Evolutionary conservation across 768 basidiomycete species (phyloP).

Genomic region (Boletus vinaceobasis): DNA sequence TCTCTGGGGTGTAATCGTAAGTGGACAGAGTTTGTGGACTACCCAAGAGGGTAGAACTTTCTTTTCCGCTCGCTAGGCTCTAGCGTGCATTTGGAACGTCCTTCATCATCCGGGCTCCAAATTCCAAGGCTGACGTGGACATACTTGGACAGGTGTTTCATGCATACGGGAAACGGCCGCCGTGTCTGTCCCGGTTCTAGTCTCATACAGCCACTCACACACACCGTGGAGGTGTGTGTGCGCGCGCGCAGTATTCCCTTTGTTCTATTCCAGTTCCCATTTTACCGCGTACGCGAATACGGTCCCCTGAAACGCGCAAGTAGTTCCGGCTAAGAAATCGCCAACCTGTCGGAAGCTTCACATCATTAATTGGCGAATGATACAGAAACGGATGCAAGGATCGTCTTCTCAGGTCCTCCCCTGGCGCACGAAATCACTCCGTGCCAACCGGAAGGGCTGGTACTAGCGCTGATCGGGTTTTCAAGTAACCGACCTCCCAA

Average conservation of each 20-base stretch:
- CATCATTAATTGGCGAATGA: neutral
- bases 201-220: neutral
- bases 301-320: neutral
- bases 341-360: conserved; percentile 16
- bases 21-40: neutral
- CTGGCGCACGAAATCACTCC: conserved; percentile 6
- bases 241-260: neutral
- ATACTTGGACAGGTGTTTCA: conserved; percentile 12
- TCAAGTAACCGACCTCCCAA: neutral
- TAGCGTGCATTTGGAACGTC: neutral
- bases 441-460: neutral
- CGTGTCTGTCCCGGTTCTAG: neutral
- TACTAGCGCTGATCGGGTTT: neutral
- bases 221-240: neutral
- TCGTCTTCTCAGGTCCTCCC: neutral
- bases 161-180: conserved; percentile 4
- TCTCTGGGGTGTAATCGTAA: neutral
- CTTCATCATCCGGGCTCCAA: conserved; percentile 5
- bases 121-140: neutral
- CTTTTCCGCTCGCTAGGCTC: neutral
- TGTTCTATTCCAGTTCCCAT: neutral
- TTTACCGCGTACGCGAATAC: neutral
- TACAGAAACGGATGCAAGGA: conserved; percentile 1
- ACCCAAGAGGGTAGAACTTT: neutral
- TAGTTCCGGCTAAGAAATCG: neutral